Evolutionary conservation across 129 eudicot genomes (phyloP), one percentile per base, ranked within the genome.

Genomic region (Silybum marianum): DNA sequence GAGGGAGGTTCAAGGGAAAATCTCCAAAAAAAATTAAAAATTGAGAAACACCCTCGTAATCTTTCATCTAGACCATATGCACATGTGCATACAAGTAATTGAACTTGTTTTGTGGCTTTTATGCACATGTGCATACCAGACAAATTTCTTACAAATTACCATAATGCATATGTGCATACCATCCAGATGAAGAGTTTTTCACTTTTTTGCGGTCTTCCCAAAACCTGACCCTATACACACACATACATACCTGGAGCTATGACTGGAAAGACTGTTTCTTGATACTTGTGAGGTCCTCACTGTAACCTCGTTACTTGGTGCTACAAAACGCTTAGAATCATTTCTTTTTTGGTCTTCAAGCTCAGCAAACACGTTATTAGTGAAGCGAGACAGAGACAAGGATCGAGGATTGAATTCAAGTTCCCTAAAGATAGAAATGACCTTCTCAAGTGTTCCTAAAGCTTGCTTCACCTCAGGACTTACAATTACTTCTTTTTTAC

Each of bases 381-480:
- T 19, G 7, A 71, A 42, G 7, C 84, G 78, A 2, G 85, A 63
- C 1, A 78, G 38, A 46, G 78, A 82, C 65, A 74, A 75, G 23
- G 84, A 73, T 76, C 85, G 71, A 22, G 84, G 83, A 77, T 76
- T 75, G 26, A 73, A 69, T 34, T 80, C 82, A 16, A 79, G 19
- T 67, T 89, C 97, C 58, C 95, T 86, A 58, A 94, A 82, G 13
- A 87, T 12, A 26, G 87, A 84, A 85, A 94, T 90, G 40, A 85
- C 90, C 89, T 85, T 89, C 44, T 94, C 96, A 23, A 94, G 84
- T 44, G 91, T 90, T 72, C 88, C 91, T 68, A 94, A 46, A 82
- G 98, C 98, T 81, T 86, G 79, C 73, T 87, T 75, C 68, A 92
- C 98, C 77, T 92, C 90, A 24, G 93, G 89, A 81, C 97, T 87